A percentile compares a stretch with the other conserved stretches of the same genome.
Evolutionary conservation across 2,329 filamentous ascomycete genomes (phyloP).

Genomic region (Cadophora luteo-olivacea): DNA sequence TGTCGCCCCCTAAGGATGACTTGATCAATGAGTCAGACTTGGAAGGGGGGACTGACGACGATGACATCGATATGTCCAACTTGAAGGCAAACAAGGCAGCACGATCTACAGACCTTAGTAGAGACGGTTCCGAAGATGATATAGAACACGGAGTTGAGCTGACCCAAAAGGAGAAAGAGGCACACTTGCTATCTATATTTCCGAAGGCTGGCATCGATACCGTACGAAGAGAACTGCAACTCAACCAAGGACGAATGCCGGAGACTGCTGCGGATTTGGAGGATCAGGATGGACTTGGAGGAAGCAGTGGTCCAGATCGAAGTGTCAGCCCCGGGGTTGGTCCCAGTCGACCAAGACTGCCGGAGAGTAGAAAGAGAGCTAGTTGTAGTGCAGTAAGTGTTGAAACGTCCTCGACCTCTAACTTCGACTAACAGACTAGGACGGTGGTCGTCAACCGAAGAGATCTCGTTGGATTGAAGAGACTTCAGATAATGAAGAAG

Average conservation of each 20-base stretch:
- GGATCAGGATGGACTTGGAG: neutral
- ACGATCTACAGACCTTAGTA: neutral
- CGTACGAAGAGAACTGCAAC: neutral
- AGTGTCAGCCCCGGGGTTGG: neutral
- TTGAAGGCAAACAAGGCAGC: too few species aligned
- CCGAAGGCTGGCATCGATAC: neutral
- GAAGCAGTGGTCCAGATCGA: neutral
- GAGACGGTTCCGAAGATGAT: neutral
- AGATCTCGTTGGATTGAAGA: slow-evolving; percentile 1
- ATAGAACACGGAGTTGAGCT: neutral
- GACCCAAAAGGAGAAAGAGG: neutral
- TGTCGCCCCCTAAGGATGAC: neutral
- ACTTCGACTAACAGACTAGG: neutral
- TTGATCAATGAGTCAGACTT: neutral
- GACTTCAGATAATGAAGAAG: neutral
- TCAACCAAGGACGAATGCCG: neutral
- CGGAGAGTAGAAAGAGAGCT: neutral
- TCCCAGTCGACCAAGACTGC: neutral
- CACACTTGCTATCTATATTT: neutral
- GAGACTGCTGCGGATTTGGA: slow-evolving; percentile 9
- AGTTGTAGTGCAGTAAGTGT: neutral
- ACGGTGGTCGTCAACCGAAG: neutral
- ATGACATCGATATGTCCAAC: neutral
- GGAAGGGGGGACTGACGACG: neutral
- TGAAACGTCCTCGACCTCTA: too few species aligned